These are phyloP conservation scores for Ophiostoma quercus DNA, from an alignment of 2,329 filamentous ascomycete species.

Conservation along the genomic window DNA sequence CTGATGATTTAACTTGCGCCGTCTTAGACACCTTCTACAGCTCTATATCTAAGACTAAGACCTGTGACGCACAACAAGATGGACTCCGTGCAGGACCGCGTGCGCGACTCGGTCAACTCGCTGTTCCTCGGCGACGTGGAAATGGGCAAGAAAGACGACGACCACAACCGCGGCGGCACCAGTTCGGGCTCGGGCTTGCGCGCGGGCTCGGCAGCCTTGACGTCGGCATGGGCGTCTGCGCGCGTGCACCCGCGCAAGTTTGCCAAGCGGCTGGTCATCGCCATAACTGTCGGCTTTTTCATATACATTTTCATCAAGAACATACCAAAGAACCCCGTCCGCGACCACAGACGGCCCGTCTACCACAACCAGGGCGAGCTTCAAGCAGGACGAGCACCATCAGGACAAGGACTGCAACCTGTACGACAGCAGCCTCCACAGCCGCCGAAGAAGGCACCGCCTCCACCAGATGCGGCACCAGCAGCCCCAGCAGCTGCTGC, in stretches of 20 bases:
- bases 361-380: conserved; percentile 32
- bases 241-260: conserved; percentile 47
- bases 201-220: background rate
- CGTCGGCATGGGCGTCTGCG: conserved; percentile 43
- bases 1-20: background rate
- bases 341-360: conserved; percentile 38
- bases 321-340: conserved; percentile 47
- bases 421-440: background rate
- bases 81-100: conserved; percentile 22
- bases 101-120: conserved; percentile 38
- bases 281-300: conserved; percentile 43
- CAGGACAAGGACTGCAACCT: background rate
- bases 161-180: conserved; percentile 32
- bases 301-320: conserved; percentile 62
- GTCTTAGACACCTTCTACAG: background rate
- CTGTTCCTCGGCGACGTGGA: conserved; percentile 51
- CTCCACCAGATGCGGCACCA: background rate
- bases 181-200: background rate
- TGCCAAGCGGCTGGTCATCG: conserved; percentile 48
- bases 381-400: background rate
- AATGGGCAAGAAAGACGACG: conserved; percentile 57
- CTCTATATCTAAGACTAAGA: no score
- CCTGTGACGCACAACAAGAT: background rate
- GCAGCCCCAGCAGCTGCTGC: conserved; percentile 5
- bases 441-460: background rate